A percentile compares a stretch with the other conserved stretches of the same genome.
Conservation (phyloP, 2,329 filamentous ascomycete species). For the Corynespora cassiicola region DNA sequence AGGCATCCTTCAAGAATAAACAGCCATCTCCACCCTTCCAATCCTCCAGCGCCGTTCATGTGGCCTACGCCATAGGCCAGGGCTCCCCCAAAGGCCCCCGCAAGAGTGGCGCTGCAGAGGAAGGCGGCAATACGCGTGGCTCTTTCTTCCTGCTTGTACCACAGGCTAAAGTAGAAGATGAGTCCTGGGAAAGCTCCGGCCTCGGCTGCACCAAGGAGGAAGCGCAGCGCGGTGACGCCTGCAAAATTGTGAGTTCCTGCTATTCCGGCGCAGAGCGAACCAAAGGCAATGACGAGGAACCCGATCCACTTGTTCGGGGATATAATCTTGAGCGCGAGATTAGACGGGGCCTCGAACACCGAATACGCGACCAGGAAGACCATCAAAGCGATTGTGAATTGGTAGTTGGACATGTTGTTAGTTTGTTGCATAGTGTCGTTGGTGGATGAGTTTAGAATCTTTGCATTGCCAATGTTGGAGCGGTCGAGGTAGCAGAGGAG, state of each 20-base stretch:
- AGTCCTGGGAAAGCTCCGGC: slow-evolving; percentile 26
- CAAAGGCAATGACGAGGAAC: slow-evolving; percentile 54
- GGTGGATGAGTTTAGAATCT: slow-evolving; percentile 66
- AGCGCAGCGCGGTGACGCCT: slow-evolving; percentile 47
- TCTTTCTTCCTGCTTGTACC: slow-evolving; percentile 62
- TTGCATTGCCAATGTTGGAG: slow-evolving; percentile 54
- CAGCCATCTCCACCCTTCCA: slow-evolving; percentile 36
- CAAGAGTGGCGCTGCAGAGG: slow-evolving; percentile 61
- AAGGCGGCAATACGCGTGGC: slow-evolving; percentile 65
- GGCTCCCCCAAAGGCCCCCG: slow-evolving; percentile 60
- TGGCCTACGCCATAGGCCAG: slow-evolving; percentile 59
- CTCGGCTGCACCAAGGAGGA: slow-evolving; percentile 41
- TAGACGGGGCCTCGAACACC: slow-evolving; percentile 59
- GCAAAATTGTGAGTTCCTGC: slow-evolving; percentile 49
- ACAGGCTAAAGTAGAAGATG: slow-evolving; percentile 62
- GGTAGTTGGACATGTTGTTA: slow-evolving; percentile 65
- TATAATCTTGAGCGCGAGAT: slow-evolving; percentile 64
- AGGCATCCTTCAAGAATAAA: slow-evolving; percentile 17
- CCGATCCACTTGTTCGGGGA: slow-evolving; percentile 48
- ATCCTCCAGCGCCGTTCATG: slow-evolving; percentile 40
- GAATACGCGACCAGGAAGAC: slow-evolving; percentile 29
- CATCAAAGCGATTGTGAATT: slow-evolving; percentile 49
- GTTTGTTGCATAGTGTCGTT: slow-evolving; percentile 67
- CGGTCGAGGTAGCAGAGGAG: slow-evolving; percentile 6
- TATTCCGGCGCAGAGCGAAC: slow-evolving; percentile 52